Evolutionary conservation across 1,284 basidiomycete species (phyloP).

Genomic region (Ganoderma sinense): DNA sequence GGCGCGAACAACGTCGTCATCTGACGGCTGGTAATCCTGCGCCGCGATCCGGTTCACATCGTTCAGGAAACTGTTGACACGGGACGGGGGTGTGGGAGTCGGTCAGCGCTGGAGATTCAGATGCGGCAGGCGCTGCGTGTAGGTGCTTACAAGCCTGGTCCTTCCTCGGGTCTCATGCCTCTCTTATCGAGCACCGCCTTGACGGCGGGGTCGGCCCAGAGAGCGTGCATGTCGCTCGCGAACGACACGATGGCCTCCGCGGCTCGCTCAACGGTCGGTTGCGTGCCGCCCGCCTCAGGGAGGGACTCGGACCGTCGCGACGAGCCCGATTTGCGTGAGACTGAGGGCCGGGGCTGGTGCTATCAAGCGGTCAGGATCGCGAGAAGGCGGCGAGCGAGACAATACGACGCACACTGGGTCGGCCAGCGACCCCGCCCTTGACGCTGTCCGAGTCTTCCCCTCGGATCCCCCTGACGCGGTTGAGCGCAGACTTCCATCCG

Average conservation of each 20-base stretch:
- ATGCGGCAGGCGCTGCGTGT: slow-evolving; percentile 13
- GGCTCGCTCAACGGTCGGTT: slow-evolving; percentile 44
- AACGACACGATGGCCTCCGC: slow-evolving; percentile 61
- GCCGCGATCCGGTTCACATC: slow-evolving; percentile 70
- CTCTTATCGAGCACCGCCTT: slow-evolving; percentile 58
- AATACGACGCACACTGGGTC: slow-evolving; percentile 1
- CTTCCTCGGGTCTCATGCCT: slow-evolving; percentile 65
- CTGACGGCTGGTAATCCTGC: slow-evolving; percentile 65
- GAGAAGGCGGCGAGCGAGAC: not conserved
- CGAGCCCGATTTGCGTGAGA: not conserved
- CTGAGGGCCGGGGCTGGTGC: slow-evolving; percentile 13
- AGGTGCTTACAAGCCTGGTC: slow-evolving; percentile 70
- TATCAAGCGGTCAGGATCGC: not conserved
- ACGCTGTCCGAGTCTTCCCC: slow-evolving; percentile 5
- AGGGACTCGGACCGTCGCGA: not conserved
- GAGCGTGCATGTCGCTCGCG: slow-evolving; percentile 65
- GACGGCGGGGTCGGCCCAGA: slow-evolving; percentile 71
- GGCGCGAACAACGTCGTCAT: slow-evolving; percentile 75
- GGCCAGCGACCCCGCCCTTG: slow-evolving; percentile 1
- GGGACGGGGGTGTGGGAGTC: not conserved
- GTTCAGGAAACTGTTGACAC: slow-evolving; percentile 53
- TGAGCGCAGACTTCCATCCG: slow-evolving; percentile 36
- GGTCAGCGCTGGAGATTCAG: slow-evolving; percentile 26
- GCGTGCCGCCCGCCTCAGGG: slow-evolving; percentile 30
- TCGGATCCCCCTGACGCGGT: slow-evolving; percentile 25